These are phyloP conservation scores for Isoetes taiwanensis DNA, from an alignment of 75 land plant species.

Conservation along the genomic window DNA sequence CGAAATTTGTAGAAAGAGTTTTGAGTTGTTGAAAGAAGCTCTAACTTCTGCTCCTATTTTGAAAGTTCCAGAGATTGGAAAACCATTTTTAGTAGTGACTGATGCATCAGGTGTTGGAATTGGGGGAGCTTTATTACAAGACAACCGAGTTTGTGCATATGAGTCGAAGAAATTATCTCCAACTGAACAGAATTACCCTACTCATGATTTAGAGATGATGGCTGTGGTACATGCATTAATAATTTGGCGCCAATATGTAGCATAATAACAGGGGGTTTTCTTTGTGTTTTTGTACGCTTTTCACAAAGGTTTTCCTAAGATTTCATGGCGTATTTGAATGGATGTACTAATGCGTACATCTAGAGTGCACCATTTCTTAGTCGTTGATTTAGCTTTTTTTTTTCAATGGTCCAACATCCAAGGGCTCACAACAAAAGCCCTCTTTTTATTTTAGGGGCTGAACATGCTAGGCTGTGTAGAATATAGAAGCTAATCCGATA, in stretches of 20 bases:
- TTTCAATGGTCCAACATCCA: too few species aligned
- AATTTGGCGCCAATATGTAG: conserved; percentile 21
- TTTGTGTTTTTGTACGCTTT: too few species aligned
- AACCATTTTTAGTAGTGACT: conserved; percentile 13
- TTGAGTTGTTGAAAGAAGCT: conserved; percentile 9
- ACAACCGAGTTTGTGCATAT: neutral
- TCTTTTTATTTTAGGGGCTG: too few species aligned
- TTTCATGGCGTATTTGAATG: too few species aligned
- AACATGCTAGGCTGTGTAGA: too few species aligned
- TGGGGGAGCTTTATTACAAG: conserved; percentile 11
- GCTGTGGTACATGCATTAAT: conserved; percentile 15
- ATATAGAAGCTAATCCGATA: too few species aligned
- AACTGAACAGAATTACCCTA: neutral
- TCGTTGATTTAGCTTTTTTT: too few species aligned
- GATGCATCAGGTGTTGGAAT: conserved; percentile 18
- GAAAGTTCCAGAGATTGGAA: conserved; percentile 9
- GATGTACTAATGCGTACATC: too few species aligned
- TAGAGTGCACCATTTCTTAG: too few species aligned
- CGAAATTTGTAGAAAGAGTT: conserved; percentile 1
- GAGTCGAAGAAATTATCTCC: conserved; percentile 9
- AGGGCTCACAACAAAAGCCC: too few species aligned
- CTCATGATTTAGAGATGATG: conserved; percentile 23
- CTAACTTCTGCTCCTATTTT: conserved; percentile 6
- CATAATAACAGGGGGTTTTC: too few species aligned
- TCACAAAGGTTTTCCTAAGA: too few species aligned